phyloP scores from a whole-genome alignment of 169 alveolate species.

The Theileria orientalis region DNA sequence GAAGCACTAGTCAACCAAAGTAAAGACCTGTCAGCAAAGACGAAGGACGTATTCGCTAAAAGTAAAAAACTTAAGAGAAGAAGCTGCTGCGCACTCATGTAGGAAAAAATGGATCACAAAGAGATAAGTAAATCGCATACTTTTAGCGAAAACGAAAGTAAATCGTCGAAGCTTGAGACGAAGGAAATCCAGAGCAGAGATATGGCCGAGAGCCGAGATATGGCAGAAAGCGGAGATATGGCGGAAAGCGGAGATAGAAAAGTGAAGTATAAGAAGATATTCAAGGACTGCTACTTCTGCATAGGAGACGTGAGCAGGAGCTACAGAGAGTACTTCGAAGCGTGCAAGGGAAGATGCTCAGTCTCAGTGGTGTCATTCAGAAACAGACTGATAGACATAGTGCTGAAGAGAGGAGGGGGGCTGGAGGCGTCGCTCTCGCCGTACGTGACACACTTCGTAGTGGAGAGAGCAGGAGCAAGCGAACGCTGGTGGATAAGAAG shows the following conservation, averaged over 20 bases:
- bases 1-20: conserved; percentile 64
- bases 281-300: conserved; percentile 35
- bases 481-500: conserved; percentile 35
- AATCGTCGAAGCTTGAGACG: background rate
- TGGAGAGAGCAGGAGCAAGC: conserved; percentile 30
- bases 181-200: background rate
- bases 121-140: background rate
- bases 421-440: conserved; percentile 39
- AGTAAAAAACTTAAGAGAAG: conserved; percentile 51
- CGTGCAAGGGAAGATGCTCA: conserved; percentile 6
- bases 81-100: conserved; percentile 57
- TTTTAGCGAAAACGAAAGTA: background rate
- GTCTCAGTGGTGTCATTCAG: conserved; percentile 28
- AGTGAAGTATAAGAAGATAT: background rate
- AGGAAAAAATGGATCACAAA: background rate
- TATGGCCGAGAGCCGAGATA: background rate
- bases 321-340: background rate
- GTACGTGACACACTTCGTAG: conserved; percentile 46
- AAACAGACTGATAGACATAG: conserved; percentile 14
- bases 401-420: conserved; percentile 24
- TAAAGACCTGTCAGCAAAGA: conserved; percentile 56
- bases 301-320: conserved; percentile 31
- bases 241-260: background rate
- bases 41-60: conserved; percentile 53
- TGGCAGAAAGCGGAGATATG: background rate